Evolutionary conservation across 2,329 filamentous ascomycete genomes (phyloP).

Genomic region (Neopestalotiopsis sp.): DNA sequence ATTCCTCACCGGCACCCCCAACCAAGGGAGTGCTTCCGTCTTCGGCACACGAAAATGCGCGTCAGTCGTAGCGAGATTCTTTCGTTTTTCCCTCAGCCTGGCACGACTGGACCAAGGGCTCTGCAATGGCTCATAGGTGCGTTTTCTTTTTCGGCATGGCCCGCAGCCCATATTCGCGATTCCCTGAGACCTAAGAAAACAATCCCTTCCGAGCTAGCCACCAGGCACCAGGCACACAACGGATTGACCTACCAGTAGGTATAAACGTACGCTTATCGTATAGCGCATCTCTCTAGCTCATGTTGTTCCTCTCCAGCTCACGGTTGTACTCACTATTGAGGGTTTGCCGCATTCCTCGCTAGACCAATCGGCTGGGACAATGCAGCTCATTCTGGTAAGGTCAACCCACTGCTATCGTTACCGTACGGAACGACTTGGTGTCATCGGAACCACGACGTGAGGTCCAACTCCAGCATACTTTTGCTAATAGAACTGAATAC

Average conservation of each 20-base stretch:
- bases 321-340: neutral
- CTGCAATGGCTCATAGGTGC: neutral
- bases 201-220: neutral
- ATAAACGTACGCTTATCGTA: neutral
- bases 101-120: neutral
- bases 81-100: neutral
- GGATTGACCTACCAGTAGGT: too few species aligned
- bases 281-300: neutral
- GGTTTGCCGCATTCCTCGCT: neutral
- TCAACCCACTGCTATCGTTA: too few species aligned
- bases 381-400: neutral
- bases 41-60: constrained; percentile 1
- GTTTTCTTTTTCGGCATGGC: constrained; percentile 2
- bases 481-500: neutral
- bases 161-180: neutral
- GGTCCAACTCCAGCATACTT: neutral
- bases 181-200: neutral
- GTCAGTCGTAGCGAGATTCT: neutral
- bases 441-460: neutral
- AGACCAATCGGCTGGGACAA: neutral
- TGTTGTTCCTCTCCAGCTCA: neutral
- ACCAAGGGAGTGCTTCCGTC: neutral
- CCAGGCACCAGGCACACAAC: neutral
- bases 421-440: neutral
- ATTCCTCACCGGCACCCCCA: neutral